These are phyloP conservation scores for Thermochaetoides thermophila DNA, from an alignment of 495 filamentous ascomycete genomes.

Conservation along the genomic window DNA sequence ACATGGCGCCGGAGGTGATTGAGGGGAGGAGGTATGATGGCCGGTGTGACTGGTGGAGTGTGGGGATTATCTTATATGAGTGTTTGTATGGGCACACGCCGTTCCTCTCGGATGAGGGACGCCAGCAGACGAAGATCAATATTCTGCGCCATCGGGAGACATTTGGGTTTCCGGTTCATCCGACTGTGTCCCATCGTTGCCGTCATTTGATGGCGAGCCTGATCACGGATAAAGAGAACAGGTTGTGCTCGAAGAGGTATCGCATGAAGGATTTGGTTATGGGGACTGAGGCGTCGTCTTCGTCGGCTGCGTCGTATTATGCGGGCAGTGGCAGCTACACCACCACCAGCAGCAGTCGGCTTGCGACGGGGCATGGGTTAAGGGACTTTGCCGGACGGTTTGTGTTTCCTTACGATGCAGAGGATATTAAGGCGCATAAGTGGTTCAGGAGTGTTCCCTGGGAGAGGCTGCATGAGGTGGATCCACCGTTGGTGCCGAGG, in stretches of 20 bases:
- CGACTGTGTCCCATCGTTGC: conserved; percentile 44
- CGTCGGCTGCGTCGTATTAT: conserved; percentile 9
- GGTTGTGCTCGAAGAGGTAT: conserved; percentile 64
- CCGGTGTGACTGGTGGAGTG: conserved; percentile 92
- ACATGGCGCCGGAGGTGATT: conserved; percentile 93
- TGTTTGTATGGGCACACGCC: conserved; percentile 85
- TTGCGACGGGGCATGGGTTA: no score
- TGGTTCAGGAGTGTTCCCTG: conserved; percentile 58
- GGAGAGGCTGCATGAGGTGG: conserved; percentile 48
- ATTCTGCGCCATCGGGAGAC: conserved; percentile 44
- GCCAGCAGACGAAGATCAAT: conserved; percentile 63
- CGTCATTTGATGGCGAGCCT: conserved; percentile 61
- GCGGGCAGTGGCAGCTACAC: neutral
- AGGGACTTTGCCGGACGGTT: conserved; percentile 33
- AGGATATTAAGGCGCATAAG: conserved; percentile 61
- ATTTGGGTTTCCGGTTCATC: conserved; percentile 50
- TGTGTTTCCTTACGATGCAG: conserved; percentile 66
- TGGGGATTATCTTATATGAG: conserved; percentile 86
- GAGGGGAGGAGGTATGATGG: conserved; percentile 74
- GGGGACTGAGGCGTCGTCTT: conserved; percentile 1
- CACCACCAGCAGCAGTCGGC: neutral
- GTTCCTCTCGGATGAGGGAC: conserved; percentile 62
- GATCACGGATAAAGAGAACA: conserved; percentile 59
- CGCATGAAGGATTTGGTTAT: conserved; percentile 44
- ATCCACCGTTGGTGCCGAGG: conserved; percentile 62